phyloP scores from a whole-genome alignment of 352 stramenopile genomes.

The Phytophthora ramorum region DNA sequence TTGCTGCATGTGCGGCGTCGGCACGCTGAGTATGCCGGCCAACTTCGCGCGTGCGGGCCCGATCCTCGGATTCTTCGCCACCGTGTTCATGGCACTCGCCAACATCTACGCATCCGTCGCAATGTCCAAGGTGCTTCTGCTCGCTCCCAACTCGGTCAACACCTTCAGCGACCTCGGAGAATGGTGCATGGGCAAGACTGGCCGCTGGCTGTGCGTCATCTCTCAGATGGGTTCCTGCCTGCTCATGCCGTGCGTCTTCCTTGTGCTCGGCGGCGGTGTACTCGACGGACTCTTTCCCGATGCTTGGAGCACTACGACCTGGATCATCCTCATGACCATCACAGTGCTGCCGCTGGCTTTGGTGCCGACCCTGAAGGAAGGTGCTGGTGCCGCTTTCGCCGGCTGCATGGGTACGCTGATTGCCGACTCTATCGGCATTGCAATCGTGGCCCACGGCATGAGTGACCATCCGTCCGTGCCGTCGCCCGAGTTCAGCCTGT shows the following conservation, averaged over 20 bases:
- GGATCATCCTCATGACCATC: conserved; percentile 73
- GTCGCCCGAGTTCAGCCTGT: conserved; percentile 49
- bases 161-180: conserved; percentile 67
- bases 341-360: conserved; percentile 54
- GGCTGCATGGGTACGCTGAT: conserved; percentile 61
- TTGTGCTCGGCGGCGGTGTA: conserved; percentile 72
- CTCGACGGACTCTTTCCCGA: conserved; percentile 59
- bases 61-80: conserved; percentile 43
- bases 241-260: conserved; percentile 63
- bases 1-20: conserved; percentile 72
- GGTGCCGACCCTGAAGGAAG: conserved; percentile 71
- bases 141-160: conserved; percentile 58
- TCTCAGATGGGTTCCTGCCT: conserved; percentile 66
- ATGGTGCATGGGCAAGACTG: conserved; percentile 45
- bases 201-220: conserved; percentile 58
- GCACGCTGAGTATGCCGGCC: conserved; percentile 68
- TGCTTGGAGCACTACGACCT: conserved; percentile 53
- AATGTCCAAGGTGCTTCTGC: conserved; percentile 65
- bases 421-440: conserved; percentile 29
- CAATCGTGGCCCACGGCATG: conserved; percentile 36
- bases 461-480: conserved; percentile 49
- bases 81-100: conserved; percentile 65
- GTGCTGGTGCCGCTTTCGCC: conserved; percentile 57
- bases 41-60: conserved; percentile 71
- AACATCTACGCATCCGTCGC: conserved; percentile 70